These are phyloP conservation scores for Ricinus communis DNA, from an alignment of 345 rosid species.

Conservation along the genomic window DNA sequence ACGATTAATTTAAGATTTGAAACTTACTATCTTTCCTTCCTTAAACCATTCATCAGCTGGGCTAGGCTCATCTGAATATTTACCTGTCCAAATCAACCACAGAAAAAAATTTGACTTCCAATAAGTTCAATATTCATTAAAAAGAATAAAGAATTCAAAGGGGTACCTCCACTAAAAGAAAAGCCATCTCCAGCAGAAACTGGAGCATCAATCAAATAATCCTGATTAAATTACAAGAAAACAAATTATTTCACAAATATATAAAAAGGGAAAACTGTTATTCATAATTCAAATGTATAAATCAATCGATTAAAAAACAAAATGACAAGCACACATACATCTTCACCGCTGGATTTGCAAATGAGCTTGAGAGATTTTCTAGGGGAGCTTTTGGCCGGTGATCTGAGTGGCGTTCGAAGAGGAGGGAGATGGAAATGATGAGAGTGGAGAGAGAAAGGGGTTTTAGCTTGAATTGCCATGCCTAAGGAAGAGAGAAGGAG, in stretches of 20 bases:
- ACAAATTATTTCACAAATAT: no score
- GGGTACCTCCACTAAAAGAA: slow-evolving; percentile 95
- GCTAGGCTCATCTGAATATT: slow-evolving; percentile 76
- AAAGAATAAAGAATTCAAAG: not conserved
- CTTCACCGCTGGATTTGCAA: slow-evolving; percentile 42
- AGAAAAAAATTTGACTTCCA: not conserved
- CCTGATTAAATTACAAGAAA: no score
- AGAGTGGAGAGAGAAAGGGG: slow-evolving; percentile 16
- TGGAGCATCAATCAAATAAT: slow-evolving; percentile 85
- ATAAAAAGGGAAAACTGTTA: not conserved
- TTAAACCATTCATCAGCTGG: slow-evolving; percentile 85
- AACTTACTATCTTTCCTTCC: slow-evolving; percentile 72
- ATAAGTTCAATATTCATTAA: not conserved
- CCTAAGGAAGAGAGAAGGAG: not conserved
- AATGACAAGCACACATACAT: slow-evolving; percentile 40
- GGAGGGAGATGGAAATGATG: slow-evolving; percentile 22
- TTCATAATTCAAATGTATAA: not conserved
- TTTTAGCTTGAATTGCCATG: slow-evolving; percentile 44
- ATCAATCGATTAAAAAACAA: not conserved
- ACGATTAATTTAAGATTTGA: no score
- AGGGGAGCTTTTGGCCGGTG: slow-evolving; percentile 15
- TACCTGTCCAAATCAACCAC: slow-evolving; percentile 44
- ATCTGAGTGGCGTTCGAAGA: slow-evolving; percentile 8
- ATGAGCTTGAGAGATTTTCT: slow-evolving; percentile 36
- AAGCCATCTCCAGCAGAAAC: slow-evolving; percentile 89